Conservation (phyloP, 2,329 filamentous ascomycete genomes). For the Colletotrichum sansevieriae region DNA sequence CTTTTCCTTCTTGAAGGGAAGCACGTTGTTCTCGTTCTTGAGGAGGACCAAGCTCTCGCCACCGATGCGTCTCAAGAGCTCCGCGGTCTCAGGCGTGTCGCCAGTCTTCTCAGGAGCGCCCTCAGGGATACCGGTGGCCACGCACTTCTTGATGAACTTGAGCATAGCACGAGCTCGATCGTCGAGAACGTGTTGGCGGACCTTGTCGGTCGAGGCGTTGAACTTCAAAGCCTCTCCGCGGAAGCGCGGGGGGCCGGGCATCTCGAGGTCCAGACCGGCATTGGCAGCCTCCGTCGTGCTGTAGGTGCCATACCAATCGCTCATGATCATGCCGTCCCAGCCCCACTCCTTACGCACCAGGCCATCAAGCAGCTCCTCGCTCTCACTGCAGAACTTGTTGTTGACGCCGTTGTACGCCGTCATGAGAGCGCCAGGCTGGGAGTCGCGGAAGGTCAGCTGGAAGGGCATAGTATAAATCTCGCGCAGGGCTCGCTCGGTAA, state of each 20-base stretch:
- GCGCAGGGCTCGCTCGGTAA: constrained; percentile 68
- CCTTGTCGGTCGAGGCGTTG: constrained; percentile 68
- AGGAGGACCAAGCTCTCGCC: constrained; percentile 79
- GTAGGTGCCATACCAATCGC: constrained; percentile 72
- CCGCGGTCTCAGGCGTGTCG: constrained; percentile 73
- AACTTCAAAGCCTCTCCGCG: constrained; percentile 65
- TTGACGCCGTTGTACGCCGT: constrained; percentile 72
- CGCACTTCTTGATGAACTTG: constrained; percentile 70
- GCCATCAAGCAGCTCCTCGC: constrained; percentile 61
- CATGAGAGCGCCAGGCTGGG: constrained; percentile 68
- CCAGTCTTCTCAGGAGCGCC: constrained; percentile 65
- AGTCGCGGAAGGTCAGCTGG: constrained; percentile 66
- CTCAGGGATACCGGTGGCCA: constrained; percentile 66
- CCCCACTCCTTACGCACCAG: constrained; percentile 70
- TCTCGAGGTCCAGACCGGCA: constrained; percentile 70
- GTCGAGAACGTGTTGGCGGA: constrained; percentile 67
- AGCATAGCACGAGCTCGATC: constrained; percentile 70
- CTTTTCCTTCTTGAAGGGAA: constrained; percentile 74
- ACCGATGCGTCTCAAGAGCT: constrained; percentile 74
- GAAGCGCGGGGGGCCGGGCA: constrained; percentile 68
- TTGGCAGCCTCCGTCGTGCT: constrained; percentile 63
- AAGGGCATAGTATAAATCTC: constrained; percentile 72
- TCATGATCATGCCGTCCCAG: constrained; percentile 70
- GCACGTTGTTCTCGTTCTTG: constrained; percentile 75
- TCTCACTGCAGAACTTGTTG: constrained; percentile 68